A percentile compares a stretch with the other conserved stretches of the same genome.
These are phyloP conservation scores for Pseudonectria foliicola DNA, from an alignment of 2,329 filamentous ascomycete species.

Conservation along the genomic window DNA sequence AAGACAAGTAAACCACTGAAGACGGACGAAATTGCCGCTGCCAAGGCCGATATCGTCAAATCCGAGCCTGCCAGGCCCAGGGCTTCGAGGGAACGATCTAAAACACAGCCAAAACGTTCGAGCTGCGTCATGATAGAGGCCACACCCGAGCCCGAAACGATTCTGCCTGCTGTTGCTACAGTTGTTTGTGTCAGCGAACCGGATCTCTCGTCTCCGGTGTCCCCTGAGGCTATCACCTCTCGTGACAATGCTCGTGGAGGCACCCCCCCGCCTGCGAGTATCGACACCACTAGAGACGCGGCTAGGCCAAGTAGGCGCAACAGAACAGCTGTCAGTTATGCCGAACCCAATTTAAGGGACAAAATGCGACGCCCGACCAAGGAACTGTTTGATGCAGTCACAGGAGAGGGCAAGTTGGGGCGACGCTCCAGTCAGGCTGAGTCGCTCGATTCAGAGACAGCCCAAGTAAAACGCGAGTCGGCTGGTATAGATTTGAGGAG, in stretches of 20 bases:
- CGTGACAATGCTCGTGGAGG: slow-evolving; percentile 35
- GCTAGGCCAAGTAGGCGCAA: slow-evolving; percentile 61
- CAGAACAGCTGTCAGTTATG: slow-evolving; percentile 66
- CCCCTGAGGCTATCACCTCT: slow-evolving; percentile 37
- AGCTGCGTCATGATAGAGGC: slow-evolving; percentile 15
- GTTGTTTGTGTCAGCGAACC: slow-evolving; percentile 28
- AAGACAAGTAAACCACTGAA: slow-evolving; percentile 34
- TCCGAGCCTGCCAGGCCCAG: slow-evolving; percentile 25
- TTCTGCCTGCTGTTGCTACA: slow-evolving; percentile 9
- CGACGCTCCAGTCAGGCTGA: slow-evolving; percentile 33
- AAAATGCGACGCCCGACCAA: slow-evolving; percentile 81
- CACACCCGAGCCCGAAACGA: slow-evolving; percentile 8
- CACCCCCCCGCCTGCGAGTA: slow-evolving; percentile 54
- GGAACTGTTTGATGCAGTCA: slow-evolving; percentile 66
- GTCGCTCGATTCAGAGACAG: slow-evolving; percentile 16
- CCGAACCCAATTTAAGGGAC: slow-evolving; percentile 70
- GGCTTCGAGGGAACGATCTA: slow-evolving; percentile 17
- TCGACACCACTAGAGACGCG: slow-evolving; percentile 48
- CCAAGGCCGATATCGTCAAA: slow-evolving; percentile 31
- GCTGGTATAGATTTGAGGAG: slow-evolving; percentile 25
- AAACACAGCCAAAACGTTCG: slow-evolving; percentile 21
- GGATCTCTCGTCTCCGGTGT: slow-evolving; percentile 38
- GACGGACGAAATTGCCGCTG: slow-evolving; percentile 31
- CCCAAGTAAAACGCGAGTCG: slow-evolving; percentile 28
- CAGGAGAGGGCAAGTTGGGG: slow-evolving; percentile 51